Evolutionary conservation across 1,139 yeast species (phyloP).

Genomic region (Geotrichum macrosporum): DNA sequence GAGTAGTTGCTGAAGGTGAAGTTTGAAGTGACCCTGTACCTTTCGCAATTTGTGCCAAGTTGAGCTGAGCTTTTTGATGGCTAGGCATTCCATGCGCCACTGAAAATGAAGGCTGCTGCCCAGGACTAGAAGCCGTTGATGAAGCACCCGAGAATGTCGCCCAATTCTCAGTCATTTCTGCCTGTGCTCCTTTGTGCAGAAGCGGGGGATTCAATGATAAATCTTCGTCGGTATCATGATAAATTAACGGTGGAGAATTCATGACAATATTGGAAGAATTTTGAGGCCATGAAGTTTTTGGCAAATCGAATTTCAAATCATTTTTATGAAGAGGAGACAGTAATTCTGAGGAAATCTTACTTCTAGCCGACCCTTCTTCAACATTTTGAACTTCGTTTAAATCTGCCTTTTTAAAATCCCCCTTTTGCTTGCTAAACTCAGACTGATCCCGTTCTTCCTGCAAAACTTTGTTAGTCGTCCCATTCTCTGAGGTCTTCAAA

Average conservation of each 20-base stretch:
- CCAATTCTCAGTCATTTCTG: constrained; percentile 21
- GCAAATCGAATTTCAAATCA: background rate
- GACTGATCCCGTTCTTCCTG: background rate
- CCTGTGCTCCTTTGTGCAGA: no score
- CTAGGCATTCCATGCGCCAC: constrained; percentile 1
- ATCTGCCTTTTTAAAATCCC: background rate
- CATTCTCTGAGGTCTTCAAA: background rate
- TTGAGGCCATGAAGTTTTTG: constrained; percentile 5
- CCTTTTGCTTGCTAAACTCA: background rate
- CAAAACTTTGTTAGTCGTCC: background rate
- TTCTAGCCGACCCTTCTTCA: background rate
- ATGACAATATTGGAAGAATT: background rate
- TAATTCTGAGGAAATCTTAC: background rate
- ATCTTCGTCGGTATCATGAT: constrained; percentile 7
- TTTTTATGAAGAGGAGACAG: background rate
- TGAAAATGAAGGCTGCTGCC: constrained; percentile 7
- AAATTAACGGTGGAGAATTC: constrained; percentile 11
- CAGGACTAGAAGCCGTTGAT: constrained; percentile 6
- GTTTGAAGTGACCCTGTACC: background rate
- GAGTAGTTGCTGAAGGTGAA: constrained; percentile 3
- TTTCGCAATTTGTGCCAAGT: background rate
- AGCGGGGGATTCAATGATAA: no score
- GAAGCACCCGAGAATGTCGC: constrained; percentile 17
- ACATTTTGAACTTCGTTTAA: background rate
- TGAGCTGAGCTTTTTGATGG: background rate